Evolutionary conservation across 345 rosid species (phyloP), one percentile per base, ranked within the genome.

Genomic region (Lepidium aucheri): DNA sequence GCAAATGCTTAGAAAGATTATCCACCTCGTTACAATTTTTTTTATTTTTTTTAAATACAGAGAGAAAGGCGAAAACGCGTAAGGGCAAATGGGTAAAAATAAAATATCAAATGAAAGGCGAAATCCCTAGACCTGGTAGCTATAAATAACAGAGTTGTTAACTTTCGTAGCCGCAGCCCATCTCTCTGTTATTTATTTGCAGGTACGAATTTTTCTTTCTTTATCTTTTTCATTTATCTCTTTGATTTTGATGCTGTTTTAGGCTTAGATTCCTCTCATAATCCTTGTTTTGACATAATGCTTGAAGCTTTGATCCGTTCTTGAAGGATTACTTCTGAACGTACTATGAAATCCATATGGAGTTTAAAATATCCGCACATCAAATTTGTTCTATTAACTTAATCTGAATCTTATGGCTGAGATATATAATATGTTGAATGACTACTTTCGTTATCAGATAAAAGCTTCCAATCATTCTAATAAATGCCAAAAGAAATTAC

Each of bases 1-100:
- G 22, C 1, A 41, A 0, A 65, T 81, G 16, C 73, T 88, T 7
- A 76, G 45, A 65, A 84, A 77, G 69, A 81, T 85, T 3, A 1
- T 20, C 22, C 3, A 3, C 3, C 3, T 3, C 3, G 1, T 20
- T 1, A 20, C 1, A 20, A 3, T 3, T 20, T 20, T 20, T 1
- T 1, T 20, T 20, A 20, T 20, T 20, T 20, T 20, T n/a, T n/a
- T n/a, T n/a, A n/a, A n/a, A n/a, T n/a, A n/a, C n/a, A 3, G 3
- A 20, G 3, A 3, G 0, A 56, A 13, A 10, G 15, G 28, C 54
- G n/a, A 32, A 50, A 47, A 28, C 44, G 45, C 47, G 15, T 9
- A 45, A 53, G 75, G 75, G 75, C 56, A 62, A 45, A 62, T 4
- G 13, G 8, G 69, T 53, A 34, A 70, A 61, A 49, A 1, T 0